phyloP scores from a whole-genome alignment of 1,284 basidiomycete genomes.

The Cryptococcus sp. region DNA sequence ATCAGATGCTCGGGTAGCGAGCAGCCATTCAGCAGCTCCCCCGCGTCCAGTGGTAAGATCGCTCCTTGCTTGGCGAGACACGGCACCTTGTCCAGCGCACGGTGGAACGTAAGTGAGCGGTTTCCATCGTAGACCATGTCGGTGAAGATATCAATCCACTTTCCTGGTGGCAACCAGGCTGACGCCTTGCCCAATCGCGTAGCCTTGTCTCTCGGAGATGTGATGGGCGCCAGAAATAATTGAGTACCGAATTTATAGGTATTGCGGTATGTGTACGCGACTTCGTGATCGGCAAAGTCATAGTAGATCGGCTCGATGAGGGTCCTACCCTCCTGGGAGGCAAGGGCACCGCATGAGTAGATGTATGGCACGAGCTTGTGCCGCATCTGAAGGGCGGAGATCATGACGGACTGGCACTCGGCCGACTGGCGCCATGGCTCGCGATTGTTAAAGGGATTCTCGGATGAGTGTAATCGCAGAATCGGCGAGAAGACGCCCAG shows the following conservation, averaged over 20 bases:
- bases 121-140: conserved; percentile 27
- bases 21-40: neutral
- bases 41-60: conserved; percentile 23
- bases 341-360: conserved; percentile 19
- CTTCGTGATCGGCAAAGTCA: conserved; percentile 13
- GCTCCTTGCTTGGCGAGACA: conserved; percentile 21
- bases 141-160: conserved; percentile 26
- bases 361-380: conserved; percentile 30
- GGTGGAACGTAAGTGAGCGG: conserved; percentile 15
- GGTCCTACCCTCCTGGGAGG: conserved; percentile 9
- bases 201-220: conserved; percentile 10
- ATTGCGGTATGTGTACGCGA: conserved; percentile 25
- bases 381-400: conserved; percentile 20
- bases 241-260: conserved; percentile 27
- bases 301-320: conserved; percentile 31
- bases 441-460: conserved; percentile 28
- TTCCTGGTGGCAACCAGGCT: conserved; percentile 25
- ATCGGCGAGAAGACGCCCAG: conserved; percentile 35
- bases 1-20: too few relatives aligned
- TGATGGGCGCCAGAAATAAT: conserved; percentile 28
- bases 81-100: conserved; percentile 16
- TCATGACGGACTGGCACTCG: conserved; percentile 19
- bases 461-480: conserved; percentile 30
- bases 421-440: conserved; percentile 25
- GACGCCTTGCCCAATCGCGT: conserved; percentile 16